These are phyloP conservation scores for Penicillium sp. DNA, from an alignment of 2,329 filamentous ascomycete species.

Conservation along the genomic window DNA sequence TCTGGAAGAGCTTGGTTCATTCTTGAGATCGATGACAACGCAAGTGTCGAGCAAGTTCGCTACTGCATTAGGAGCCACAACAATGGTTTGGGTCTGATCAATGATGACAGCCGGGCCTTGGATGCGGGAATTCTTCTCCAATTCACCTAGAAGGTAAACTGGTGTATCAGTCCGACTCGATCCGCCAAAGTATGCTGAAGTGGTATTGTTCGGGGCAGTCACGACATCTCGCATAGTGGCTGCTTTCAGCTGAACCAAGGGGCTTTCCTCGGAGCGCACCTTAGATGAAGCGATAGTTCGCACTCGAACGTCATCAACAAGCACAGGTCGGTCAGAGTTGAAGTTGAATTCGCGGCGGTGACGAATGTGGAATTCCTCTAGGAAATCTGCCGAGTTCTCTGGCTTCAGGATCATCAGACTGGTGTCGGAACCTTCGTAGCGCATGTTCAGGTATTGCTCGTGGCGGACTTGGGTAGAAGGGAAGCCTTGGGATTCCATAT, in stretches of 20 bases:
- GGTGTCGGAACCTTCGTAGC: constrained; percentile 53
- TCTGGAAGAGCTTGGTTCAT: constrained; percentile 42
- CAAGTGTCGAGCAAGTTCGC: constrained; percentile 81
- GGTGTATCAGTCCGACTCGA: constrained; percentile 34
- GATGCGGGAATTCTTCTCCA: constrained; percentile 35
- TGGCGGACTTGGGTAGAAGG: constrained; percentile 39
- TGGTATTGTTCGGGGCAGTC: constrained; percentile 53
- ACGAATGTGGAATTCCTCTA: constrained; percentile 76
- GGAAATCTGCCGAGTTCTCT: constrained; percentile 78
- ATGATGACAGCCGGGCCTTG: constrained; percentile 78
- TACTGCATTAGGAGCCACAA: constrained; percentile 74
- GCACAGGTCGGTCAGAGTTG: constrained; percentile 77
- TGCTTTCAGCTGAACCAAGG: constrained; percentile 64
- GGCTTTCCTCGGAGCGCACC: constrained; percentile 62
- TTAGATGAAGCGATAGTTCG: constrained; percentile 71
- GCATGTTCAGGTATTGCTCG: constrained; percentile 48
- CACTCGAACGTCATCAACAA: constrained; percentile 85
- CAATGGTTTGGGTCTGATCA: constrained; percentile 73
- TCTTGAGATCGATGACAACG: constrained; percentile 79
- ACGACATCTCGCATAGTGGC: constrained; percentile 54
- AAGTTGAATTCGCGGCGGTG: constrained; percentile 93
- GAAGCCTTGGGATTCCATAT: constrained; percentile 48
- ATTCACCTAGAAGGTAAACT: constrained; percentile 36
- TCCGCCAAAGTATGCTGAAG: constrained; percentile 37
- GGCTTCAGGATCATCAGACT: constrained; percentile 54